These are phyloP conservation scores for Isatis lusitanica DNA, from an alignment of 441 rosid species.

Conservation along the genomic window DNA sequence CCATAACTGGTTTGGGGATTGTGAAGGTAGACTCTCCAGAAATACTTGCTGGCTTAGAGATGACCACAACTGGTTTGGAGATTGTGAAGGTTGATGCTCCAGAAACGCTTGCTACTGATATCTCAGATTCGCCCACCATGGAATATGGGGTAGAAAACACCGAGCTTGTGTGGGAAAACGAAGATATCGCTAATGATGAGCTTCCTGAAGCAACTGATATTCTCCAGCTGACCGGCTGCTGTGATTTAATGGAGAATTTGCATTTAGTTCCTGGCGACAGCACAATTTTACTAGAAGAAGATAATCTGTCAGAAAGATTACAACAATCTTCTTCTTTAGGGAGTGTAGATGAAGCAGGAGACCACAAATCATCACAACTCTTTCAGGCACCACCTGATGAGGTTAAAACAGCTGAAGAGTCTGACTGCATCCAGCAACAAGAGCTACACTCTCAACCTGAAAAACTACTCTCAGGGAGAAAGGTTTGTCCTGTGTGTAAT, in stretches of 20 bases:
- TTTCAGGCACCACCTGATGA: constrained; percentile 8
- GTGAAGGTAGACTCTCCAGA: constrained; percentile 40
- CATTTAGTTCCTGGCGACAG: constrained; percentile 22
- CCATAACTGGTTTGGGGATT: constrained; percentile 38
- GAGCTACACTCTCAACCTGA: constrained; percentile 46
- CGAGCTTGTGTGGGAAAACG: constrained; percentile 23
- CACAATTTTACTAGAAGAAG: constrained; percentile 32
- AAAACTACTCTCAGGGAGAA: constrained; percentile 64
- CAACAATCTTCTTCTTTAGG: constrained; percentile 28
- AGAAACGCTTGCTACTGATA: constrained; percentile 31
- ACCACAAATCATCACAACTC: constrained; percentile 19
- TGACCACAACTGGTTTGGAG: constrained; percentile 38
- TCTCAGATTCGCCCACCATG: constrained; percentile 27
- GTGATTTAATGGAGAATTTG: constrained; percentile 28
- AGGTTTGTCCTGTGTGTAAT: constrained; percentile 46
- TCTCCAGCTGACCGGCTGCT: constrained; percentile 26
- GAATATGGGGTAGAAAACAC: constrained; percentile 21
- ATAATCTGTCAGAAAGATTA: constrained; percentile 24
- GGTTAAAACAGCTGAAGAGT: constrained; percentile 23
- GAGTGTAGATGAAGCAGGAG: constrained; percentile 27
- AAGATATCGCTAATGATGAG: constrained; percentile 38
- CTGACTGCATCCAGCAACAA: constrained; percentile 28
- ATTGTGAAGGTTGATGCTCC: constrained; percentile 37
- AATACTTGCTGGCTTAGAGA: constrained; percentile 17
- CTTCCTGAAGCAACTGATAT: constrained; percentile 34